Conservation (phyloP, 345 rosid species). For the Salix suchowensis region DNA sequence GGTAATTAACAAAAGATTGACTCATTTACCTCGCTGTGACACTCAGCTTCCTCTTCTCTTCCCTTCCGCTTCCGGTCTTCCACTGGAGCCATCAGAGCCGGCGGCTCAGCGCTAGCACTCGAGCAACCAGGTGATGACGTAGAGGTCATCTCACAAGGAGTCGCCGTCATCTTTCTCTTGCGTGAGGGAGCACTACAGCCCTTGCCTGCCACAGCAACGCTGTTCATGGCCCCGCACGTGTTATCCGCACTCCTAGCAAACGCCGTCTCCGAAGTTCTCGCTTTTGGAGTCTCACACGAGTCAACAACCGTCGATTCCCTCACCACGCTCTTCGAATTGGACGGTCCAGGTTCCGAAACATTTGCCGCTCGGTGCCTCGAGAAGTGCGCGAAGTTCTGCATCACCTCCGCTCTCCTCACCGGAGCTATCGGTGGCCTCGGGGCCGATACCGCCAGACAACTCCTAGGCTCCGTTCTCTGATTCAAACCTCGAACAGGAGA, state of each 20-base stretch:
- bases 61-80: slow-evolving; percentile 72
- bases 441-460: slow-evolving; percentile 15
- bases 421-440: slow-evolving; percentile 49
- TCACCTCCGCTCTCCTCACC: slow-evolving; percentile 25
- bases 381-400: slow-evolving; percentile 58
- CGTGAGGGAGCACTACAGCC: slow-evolving; percentile 21
- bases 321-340: slow-evolving; percentile 33
- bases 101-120: slow-evolving; percentile 50
- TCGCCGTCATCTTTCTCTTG: slow-evolving; percentile 11
- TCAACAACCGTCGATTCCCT: slow-evolving; percentile 61
- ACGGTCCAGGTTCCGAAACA: slow-evolving; percentile 40
- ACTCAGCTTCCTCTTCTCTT: slow-evolving; percentile 51
- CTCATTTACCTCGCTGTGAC: slow-evolving; percentile 59
- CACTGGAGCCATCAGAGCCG: slow-evolving; percentile 28
- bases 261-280: slow-evolving; percentile 31
- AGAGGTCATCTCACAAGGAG: slow-evolving; percentile 39
- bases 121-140: slow-evolving; percentile 52
- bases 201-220: slow-evolving; percentile 23
- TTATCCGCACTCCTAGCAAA: slow-evolving; percentile 18
- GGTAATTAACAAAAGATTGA: slow-evolving; percentile 9
- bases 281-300: slow-evolving; percentile 49
- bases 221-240: slow-evolving; percentile 21
- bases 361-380: slow-evolving; percentile 39
- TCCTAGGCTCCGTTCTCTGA: slow-evolving; percentile 12
- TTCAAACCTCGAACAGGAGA: slow-evolving; percentile 13